Percentiles rank a stretch among this genome's conserved stretches.
Conservation (phyloP, 495 filamentous ascomycete genomes). For the Cenococcum geophilum region DNA sequence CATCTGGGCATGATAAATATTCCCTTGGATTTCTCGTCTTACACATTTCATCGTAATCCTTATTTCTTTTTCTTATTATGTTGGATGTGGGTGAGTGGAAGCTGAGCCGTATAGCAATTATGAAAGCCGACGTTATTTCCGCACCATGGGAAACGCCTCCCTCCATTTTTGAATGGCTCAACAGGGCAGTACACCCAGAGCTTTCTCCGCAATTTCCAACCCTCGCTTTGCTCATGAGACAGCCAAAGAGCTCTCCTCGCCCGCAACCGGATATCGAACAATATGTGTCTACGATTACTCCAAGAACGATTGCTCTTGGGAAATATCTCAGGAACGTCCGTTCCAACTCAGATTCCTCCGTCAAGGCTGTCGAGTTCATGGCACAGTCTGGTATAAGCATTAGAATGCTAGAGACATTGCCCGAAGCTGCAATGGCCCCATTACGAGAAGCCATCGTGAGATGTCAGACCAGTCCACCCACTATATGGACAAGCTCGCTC, state of each 20-base stretch:
- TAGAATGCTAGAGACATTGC: constrained; percentile 67
- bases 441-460: constrained; percentile 76
- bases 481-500: constrained; percentile 62
- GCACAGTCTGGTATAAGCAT: constrained; percentile 52
- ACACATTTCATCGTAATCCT: background rate
- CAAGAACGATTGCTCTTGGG: constrained; percentile 26
- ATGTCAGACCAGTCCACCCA: constrained; percentile 74
- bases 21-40: too few relatives aligned
- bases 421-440: constrained; percentile 70
- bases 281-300: constrained; percentile 21
- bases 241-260: constrained; percentile 26
- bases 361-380: constrained; percentile 50
- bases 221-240: constrained; percentile 23
- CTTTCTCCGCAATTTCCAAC: constrained; percentile 22
- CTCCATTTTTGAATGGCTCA: constrained; percentile 64
- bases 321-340: constrained; percentile 37
- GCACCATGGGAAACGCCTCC: constrained; percentile 59
- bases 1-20: too few relatives aligned
- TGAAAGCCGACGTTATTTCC: constrained; percentile 21
- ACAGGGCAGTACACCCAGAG: constrained; percentile 36
- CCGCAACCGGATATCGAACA: constrained; percentile 23
- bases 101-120: constrained; percentile 4
- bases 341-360: constrained; percentile 3
- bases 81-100: background rate
- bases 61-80: background rate